A percentile compares a stretch with the other conserved stretches of the same genome.
phyloP scores from a whole-genome alignment of 2,329 filamentous ascomycete genomes.

The Exophiala lecanii-corni region DNA sequence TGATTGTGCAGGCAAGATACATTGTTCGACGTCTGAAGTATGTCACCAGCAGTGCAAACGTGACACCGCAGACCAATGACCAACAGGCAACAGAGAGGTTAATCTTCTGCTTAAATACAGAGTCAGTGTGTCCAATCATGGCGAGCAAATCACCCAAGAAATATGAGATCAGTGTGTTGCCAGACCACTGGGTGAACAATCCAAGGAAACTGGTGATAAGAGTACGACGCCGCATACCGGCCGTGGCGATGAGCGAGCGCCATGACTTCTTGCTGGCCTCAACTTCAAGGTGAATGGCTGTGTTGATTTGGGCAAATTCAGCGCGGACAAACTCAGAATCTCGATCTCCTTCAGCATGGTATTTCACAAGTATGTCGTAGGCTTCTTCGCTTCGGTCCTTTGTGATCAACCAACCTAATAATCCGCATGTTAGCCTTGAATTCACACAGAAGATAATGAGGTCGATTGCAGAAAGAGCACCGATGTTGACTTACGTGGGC shows the following conservation, averaged over 20 bases:
- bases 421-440: background rate
- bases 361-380: constrained; percentile 34
- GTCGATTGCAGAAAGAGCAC: too few relatives aligned
- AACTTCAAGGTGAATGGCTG: constrained; percentile 52
- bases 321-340: constrained; percentile 52
- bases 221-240: constrained; percentile 32
- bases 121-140: constrained; percentile 37
- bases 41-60: constrained; percentile 37
- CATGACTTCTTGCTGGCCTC: constrained; percentile 42
- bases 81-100: constrained; percentile 38
- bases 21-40: constrained; percentile 41
- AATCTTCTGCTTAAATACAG: constrained; percentile 37
- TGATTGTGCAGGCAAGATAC: constrained; percentile 47
- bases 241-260: constrained; percentile 29
- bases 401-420: constrained; percentile 23
- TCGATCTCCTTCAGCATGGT: constrained; percentile 50
- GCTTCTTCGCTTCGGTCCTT: constrained; percentile 28
- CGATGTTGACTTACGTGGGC: constrained; percentile 4
- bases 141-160: constrained; percentile 30
- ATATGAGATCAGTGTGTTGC: constrained; percentile 38
- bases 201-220: constrained; percentile 31
- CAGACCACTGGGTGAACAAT: constrained; percentile 38
- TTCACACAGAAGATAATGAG: too few relatives aligned
- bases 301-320: constrained; percentile 58
- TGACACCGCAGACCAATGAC: constrained; percentile 37